A percentile compares a stretch with the other conserved stretches of the same genome.
Conservation (phyloP, 805 yeast genomes). For the Debaryomyces castellii region DNA sequence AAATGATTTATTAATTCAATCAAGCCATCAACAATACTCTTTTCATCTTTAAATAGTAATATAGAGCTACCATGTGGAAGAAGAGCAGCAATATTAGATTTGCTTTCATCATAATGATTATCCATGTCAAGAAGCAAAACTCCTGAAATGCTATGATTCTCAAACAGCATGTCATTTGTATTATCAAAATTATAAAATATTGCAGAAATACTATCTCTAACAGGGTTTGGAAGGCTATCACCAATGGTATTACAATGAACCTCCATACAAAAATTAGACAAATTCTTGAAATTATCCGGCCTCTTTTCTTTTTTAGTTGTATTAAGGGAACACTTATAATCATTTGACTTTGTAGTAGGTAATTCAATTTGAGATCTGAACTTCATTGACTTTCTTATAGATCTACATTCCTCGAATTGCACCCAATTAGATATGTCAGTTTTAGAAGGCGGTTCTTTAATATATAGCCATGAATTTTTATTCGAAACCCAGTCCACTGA, state of each 20-base stretch:
- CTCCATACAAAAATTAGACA: slow-evolving; percentile 67
- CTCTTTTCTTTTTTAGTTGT: slow-evolving; percentile 30
- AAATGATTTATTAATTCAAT: slow-evolving; percentile 53
- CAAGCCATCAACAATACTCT: slow-evolving; percentile 55
- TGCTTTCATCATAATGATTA: background rate
- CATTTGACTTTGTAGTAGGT: slow-evolving; percentile 40
- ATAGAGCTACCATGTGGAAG: slow-evolving; percentile 6
- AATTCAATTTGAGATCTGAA: slow-evolving; percentile 53
- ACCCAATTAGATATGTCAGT: slow-evolving; percentile 37
- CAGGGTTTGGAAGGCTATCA: slow-evolving; percentile 62
- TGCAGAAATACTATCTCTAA: slow-evolving; percentile 52
- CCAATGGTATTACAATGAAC: slow-evolving; percentile 60
- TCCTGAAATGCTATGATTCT: slow-evolving; percentile 13
- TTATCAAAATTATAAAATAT: slow-evolving; percentile 66
- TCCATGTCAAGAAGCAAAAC: slow-evolving; percentile 14
- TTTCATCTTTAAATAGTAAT: slow-evolving; percentile 49
- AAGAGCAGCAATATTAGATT: slow-evolving; percentile 1
- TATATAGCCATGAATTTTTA: slow-evolving; percentile 44
- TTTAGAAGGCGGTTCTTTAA: slow-evolving; percentile 47
- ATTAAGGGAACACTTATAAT: slow-evolving; percentile 39
- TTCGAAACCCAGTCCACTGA: background rate
- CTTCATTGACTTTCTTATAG: slow-evolving; percentile 8
- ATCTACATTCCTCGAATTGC: slow-evolving; percentile 10
- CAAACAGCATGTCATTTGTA: slow-evolving; percentile 14
- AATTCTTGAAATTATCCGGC: slow-evolving; percentile 41